Percentiles rank a stretch among this genome's conserved stretches.
phyloP scores from a whole-genome alignment of 164 flowering plant genomes.

The Annona squamosa region DNA sequence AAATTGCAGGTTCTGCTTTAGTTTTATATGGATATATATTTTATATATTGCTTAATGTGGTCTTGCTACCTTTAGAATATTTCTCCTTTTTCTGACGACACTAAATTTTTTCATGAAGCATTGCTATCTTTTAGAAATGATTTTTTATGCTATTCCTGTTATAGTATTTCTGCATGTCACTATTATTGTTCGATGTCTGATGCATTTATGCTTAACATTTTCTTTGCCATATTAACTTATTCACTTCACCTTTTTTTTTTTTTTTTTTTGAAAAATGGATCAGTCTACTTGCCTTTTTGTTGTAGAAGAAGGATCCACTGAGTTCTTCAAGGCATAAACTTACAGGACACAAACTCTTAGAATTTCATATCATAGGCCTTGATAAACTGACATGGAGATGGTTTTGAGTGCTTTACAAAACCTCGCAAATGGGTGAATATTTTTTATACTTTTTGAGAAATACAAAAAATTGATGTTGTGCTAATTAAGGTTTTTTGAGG shows the following conservation, averaged over 20 bases:
- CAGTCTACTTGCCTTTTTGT: neutral
- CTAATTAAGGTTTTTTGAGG: too few relatives aligned
- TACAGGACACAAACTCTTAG: neutral
- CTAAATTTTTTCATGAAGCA: too few relatives aligned
- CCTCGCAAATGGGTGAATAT: too few relatives aligned
- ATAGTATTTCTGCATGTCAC: neutral
- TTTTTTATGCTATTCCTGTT: neutral
- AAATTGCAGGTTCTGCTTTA: slow-evolving; percentile 44
- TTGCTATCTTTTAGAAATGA: too few relatives aligned
- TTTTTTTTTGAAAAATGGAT: too few relatives aligned
- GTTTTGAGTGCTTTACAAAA: too few relatives aligned
- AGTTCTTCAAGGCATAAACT: neutral
- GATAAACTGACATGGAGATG: neutral
- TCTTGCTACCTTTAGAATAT: neutral
- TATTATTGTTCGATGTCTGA: neutral
- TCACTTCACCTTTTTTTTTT: too few relatives aligned
- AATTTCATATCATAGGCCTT: neutral
- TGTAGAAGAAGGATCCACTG: neutral
- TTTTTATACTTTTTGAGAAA: too few relatives aligned
- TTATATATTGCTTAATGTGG: neutral
- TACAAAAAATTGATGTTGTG: too few relatives aligned
- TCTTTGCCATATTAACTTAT: neutral
- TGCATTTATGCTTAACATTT: neutral
- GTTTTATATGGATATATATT: neutral
- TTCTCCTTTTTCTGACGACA: too few relatives aligned